Conservation (phyloP, 495 filamentous ascomycete species). For the Zalerion maritima region DNA sequence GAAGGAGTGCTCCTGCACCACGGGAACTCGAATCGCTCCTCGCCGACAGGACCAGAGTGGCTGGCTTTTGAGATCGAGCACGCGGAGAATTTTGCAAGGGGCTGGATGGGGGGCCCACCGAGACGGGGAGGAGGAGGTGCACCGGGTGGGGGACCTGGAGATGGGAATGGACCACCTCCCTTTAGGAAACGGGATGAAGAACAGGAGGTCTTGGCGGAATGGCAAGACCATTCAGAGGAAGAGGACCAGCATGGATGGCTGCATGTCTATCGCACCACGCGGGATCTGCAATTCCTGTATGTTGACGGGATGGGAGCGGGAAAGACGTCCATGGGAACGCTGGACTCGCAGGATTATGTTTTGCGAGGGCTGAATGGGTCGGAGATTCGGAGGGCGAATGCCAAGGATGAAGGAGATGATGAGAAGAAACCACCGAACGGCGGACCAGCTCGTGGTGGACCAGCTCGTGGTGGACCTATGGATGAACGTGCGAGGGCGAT, state of each 20-base stretch:
- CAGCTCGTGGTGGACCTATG: not conserved
- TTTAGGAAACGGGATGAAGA: no score
- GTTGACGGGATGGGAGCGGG: slow-evolving; percentile 47
- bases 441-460: slow-evolving; percentile 5
- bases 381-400: slow-evolving; percentile 5
- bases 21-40: slow-evolving; percentile 25
- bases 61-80: slow-evolving; percentile 59
- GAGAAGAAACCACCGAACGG: slow-evolving; percentile 8
- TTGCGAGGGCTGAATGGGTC: slow-evolving; percentile 19
- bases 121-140: not conserved
- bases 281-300: slow-evolving; percentile 41
- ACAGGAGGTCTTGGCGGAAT: slow-evolving; percentile 3
- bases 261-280: slow-evolving; percentile 35
- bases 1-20: slow-evolving; percentile 48
- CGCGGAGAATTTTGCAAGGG: slow-evolving; percentile 40
- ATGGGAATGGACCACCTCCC: slow-evolving; percentile 1
- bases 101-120: slow-evolving; percentile 4
- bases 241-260: slow-evolving; percentile 29
- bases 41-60: slow-evolving; percentile 44
- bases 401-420: slow-evolving; percentile 13
- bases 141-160: not conserved
- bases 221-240: no score
- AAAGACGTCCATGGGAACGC: slow-evolving; percentile 42
- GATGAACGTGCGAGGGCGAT: slow-evolving; percentile 31
- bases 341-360: slow-evolving; percentile 45